Percentiles rank a stretch among this genome's conserved stretches.
These are phyloP conservation scores for Trichoderma sp. DNA, from an alignment of 2,329 filamentous ascomycete species.

Conservation along the genomic window DNA sequence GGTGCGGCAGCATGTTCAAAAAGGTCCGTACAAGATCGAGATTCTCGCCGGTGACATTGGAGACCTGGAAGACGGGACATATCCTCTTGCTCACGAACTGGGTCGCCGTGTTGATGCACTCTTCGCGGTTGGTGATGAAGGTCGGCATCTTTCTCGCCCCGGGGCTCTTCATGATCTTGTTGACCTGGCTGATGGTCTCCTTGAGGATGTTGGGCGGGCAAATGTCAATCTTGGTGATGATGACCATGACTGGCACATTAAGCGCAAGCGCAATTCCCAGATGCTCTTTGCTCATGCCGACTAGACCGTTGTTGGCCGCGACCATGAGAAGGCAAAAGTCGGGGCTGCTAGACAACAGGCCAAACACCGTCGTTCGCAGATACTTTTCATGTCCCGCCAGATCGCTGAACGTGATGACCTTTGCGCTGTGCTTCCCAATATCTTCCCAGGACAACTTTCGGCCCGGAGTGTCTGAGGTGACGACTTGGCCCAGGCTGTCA, in stretches of 20 bases:
- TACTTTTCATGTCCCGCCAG: constrained; percentile 95
- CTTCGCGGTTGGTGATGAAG: constrained; percentile 86
- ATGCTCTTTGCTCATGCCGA: constrained; percentile 98
- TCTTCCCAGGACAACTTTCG: constrained; percentile 92
- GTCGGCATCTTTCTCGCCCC: constrained; percentile 94
- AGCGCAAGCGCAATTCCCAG: constrained; percentile 89
- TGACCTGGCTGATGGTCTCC: constrained; percentile 88
- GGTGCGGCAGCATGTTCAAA: constrained; percentile 90
- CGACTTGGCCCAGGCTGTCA: constrained; percentile 77
- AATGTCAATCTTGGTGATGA: constrained; percentile 97
- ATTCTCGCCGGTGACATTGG: constrained; percentile 91
- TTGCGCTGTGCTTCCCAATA: constrained; percentile 89
- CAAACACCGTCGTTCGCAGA: constrained; percentile 92
- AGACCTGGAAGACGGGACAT: constrained; percentile 96
- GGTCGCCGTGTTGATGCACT: constrained; percentile 90
- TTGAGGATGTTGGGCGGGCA: constrained; percentile 93
- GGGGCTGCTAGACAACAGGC: constrained; percentile 86
- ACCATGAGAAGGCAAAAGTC: constrained; percentile 99
- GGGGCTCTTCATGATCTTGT: constrained; percentile 87
- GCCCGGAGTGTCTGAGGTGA: constrained; percentile 77
- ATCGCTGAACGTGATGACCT: constrained; percentile 96
- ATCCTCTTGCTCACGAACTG: constrained; percentile 95
- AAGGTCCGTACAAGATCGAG: constrained; percentile 89
- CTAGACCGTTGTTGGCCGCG: constrained; percentile 92
- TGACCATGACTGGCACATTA: constrained; percentile 96